These are phyloP conservation scores for Pseudozyma flocculosa DNA, from an alignment of 1,284 basidiomycete genomes.

Conservation along the genomic window DNA sequence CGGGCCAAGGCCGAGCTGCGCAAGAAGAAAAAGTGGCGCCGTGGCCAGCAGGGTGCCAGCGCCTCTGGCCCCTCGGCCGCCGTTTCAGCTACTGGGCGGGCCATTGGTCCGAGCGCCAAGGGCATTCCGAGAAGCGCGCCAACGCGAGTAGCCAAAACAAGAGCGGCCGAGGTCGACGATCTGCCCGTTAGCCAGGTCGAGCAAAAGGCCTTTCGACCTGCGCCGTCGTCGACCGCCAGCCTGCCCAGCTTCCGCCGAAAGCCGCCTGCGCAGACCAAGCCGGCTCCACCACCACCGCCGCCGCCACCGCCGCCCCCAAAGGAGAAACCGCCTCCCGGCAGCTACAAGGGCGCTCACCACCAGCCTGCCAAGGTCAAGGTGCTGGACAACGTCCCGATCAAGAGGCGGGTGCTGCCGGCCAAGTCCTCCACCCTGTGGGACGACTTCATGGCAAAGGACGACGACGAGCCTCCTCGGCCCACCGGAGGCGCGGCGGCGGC, in stretches of 20 bases:
- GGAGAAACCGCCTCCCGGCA: slow-evolving; percentile 11
- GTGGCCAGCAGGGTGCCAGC: not conserved
- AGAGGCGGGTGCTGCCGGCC: no score
- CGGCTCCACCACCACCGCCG: no score
- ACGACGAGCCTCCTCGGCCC: no score
- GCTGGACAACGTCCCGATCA: no score
- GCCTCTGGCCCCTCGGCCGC: slow-evolving; percentile 9
- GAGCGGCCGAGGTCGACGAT: slow-evolving; percentile 23
- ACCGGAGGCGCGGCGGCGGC: no score
- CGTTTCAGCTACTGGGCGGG: slow-evolving; percentile 6
- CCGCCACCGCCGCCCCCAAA: slow-evolving; percentile 1
- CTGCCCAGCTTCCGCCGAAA: no score
- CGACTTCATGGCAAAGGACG: no score
- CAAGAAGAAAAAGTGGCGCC: not conserved
- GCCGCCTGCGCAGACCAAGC: no score
- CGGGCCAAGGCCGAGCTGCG: not conserved
- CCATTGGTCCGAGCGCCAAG: no score
- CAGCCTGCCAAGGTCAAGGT: slow-evolving; percentile 13
- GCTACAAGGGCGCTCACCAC: slow-evolving; percentile 28
- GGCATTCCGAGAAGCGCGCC: not conserved
- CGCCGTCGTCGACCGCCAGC: not conserved
- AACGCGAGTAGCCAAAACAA: slow-evolving; percentile 11
- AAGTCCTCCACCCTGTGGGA: no score
- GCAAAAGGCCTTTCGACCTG: slow-evolving; percentile 18
- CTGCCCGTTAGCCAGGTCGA: slow-evolving; percentile 15